Percentiles rank a stretch among this genome's conserved stretches.
Evolutionary conservation across 768 basidiomycete genomes (phyloP).

Genomic region (Boletus coccyginus): DNA sequence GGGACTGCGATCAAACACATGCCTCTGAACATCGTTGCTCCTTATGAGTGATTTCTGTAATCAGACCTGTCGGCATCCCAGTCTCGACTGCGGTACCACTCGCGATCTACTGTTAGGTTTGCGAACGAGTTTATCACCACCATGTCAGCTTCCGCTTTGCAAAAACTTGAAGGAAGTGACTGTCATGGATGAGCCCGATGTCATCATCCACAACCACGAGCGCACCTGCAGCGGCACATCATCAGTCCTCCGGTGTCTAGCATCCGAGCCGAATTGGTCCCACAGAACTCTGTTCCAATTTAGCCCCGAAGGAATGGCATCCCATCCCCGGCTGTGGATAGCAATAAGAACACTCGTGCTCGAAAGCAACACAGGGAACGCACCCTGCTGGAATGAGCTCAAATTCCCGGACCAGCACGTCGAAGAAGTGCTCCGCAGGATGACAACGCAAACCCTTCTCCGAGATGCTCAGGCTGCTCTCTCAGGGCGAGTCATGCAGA

Average conservation of each 20-base stretch:
- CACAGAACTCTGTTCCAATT: not conserved
- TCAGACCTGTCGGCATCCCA: no score
- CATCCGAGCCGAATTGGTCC: not conserved
- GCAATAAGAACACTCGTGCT: not conserved
- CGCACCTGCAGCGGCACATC: not conserved
- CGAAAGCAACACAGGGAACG: not conserved
- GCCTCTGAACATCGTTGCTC: not conserved
- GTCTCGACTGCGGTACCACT: no score
- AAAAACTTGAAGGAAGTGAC: not conserved
- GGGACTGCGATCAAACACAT: not conserved
- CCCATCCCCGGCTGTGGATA: not conserved
- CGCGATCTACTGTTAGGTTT: no score
- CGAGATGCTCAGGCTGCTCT: no score
- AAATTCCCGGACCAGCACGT: no score
- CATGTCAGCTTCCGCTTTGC: not conserved
- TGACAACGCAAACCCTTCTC: not conserved
- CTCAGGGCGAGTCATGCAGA: no score
- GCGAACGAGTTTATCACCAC: no score
- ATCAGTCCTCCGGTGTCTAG: not conserved
- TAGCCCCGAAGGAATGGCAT: not conserved
- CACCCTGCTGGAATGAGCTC: not conserved
- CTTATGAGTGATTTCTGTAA: no score
- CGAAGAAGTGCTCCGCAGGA: no score
- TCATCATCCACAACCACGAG: not conserved
- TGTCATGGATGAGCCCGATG: no score